Evolutionary conservation across 2,329 filamentous ascomycete genomes (phyloP).

Genomic region (Elsinoe arachidis): DNA sequence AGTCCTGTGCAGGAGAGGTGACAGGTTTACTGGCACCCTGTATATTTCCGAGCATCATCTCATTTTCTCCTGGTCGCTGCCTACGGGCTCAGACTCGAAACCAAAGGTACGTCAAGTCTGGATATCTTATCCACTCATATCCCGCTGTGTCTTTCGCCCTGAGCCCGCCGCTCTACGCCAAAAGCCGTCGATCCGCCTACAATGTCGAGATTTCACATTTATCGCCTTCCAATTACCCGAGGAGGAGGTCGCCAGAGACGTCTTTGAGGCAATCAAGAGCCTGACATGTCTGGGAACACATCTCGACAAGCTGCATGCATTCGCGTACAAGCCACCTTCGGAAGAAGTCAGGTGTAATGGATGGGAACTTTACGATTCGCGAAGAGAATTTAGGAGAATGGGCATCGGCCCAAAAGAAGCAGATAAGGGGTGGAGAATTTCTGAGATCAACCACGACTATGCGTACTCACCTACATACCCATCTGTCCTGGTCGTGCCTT

Average conservation of each 20-base stretch:
- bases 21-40: conserved; percentile 50
- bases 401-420: conserved; percentile 74
- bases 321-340: conserved; percentile 64
- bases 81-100: conserved; percentile 25
- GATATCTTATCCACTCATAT: conserved; percentile 91
- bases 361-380: conserved; percentile 78
- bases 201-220: conserved; percentile 89
- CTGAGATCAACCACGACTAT: conserved; percentile 83
- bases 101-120: conserved; percentile 62
- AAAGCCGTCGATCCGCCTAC: conserved; percentile 73
- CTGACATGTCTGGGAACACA: conserved; percentile 74
- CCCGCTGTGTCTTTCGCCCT: conserved; percentile 67
- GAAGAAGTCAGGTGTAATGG: conserved; percentile 63
- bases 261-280: conserved; percentile 75
- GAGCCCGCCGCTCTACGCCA: conserved; percentile 60
- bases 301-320: conserved; percentile 86
- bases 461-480: conserved; percentile 91
- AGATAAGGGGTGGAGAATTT: conserved; percentile 81
- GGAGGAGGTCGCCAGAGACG: conserved; percentile 67
- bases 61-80: conserved; percentile 47
- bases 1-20: conserved; percentile 48
- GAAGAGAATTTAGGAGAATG: conserved; percentile 76
- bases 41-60: conserved; percentile 56
- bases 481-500: conserved; percentile 71
- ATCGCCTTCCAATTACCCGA: conserved; percentile 80